These are phyloP conservation scores for Meyerozyma guilliermondii DNA, from an alignment of 1,139 yeast species.

Conservation along the genomic window DNA sequence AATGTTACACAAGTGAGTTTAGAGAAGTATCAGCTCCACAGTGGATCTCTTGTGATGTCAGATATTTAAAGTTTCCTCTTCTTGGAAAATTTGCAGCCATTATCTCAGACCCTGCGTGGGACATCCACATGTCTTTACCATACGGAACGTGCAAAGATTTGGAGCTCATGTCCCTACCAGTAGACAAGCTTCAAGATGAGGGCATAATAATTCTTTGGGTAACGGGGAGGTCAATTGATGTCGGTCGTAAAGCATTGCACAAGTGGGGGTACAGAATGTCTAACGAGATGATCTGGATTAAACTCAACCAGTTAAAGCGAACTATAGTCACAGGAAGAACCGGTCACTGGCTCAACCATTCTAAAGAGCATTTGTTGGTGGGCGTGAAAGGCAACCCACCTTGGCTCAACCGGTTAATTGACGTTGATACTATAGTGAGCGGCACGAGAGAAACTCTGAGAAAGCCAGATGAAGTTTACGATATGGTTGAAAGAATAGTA, in stretches of 20 bases:
- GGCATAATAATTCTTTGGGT: conserved; percentile 89
- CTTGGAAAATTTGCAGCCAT: conserved; percentile 85
- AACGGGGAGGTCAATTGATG: conserved; percentile 87
- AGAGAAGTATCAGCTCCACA: conserved; percentile 52
- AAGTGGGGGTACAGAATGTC: conserved; percentile 79
- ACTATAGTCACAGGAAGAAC: conserved; percentile 95
- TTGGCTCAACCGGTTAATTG: conserved; percentile 67
- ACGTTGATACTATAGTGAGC: conserved; percentile 74
- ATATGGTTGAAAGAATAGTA: conserved; percentile 77
- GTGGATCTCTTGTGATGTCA: conserved; percentile 83
- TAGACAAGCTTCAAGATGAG: conserved; percentile 69
- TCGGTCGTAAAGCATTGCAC: conserved; percentile 69
- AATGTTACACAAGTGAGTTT: conserved; percentile 37
- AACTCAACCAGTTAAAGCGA: conserved; percentile 78
- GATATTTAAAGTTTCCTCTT: conserved; percentile 59
- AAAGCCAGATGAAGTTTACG: conserved; percentile 87
- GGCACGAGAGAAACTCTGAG: conserved; percentile 83
- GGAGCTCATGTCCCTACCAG: conserved; percentile 62
- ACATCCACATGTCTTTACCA: conserved; percentile 33
- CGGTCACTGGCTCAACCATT: conserved; percentile 95
- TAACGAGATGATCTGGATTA: conserved; percentile 87
- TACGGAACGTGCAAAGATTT: conserved; percentile 73
- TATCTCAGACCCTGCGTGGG: conserved; percentile 59
- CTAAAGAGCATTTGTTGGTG: conserved; percentile 83
- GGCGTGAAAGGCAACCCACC: conserved; percentile 76